Base-by-base conservation (phyloP, 2,329 filamentous ascomycete genomes). In the Hypoxylon sp. region DNA sequence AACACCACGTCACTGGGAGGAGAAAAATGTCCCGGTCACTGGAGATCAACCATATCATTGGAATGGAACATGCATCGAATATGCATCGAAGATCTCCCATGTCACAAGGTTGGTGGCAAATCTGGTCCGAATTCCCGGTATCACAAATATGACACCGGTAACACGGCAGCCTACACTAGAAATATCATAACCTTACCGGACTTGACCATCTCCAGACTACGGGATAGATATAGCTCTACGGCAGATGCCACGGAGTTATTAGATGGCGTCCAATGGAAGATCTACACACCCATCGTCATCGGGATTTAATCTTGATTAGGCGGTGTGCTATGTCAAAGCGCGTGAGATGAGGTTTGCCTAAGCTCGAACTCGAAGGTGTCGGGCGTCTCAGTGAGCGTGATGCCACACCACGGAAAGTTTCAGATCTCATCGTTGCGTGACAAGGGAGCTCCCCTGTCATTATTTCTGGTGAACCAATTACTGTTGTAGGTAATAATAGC, bases 41-140 rank as follows among this genome's bases (percentile, higher is more conserved):
- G 55, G 53, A 65, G 39, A 19, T 32, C 50, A 63, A 47, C 62
- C 58, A 46, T 42, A 29, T 52, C 11, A n/a, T 53, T 37, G 50
- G 61, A 48, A 60, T 57, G 44, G 51, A 52, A 56, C 29, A 53
- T 65, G 56, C 53, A 48, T 65, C 58, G 21, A 53, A 35, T 17
- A 47, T 67, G 51, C 52, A 47, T 65, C 44, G 27, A 51, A 39
- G 48, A 50, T 65, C 56, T 44, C 37, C 46, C 19, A n/a, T 59
- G n/a, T 19, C 37, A 52, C 53, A 54, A 39, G 53, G 31, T 48
- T 66, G 42, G 47, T 57, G 39, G 42, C 29, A 59, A 56, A 62
- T 62, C 54, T 37, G n/a, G 27, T 27, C 53, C 47, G 15, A 46
- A 52, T 46, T 37, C 51, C 56, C 35, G 32, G 27, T 44, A 44